Evolutionary conservation across 805 yeast genomes (phyloP).

Genomic region (Metschnikowia henanensis): DNA sequence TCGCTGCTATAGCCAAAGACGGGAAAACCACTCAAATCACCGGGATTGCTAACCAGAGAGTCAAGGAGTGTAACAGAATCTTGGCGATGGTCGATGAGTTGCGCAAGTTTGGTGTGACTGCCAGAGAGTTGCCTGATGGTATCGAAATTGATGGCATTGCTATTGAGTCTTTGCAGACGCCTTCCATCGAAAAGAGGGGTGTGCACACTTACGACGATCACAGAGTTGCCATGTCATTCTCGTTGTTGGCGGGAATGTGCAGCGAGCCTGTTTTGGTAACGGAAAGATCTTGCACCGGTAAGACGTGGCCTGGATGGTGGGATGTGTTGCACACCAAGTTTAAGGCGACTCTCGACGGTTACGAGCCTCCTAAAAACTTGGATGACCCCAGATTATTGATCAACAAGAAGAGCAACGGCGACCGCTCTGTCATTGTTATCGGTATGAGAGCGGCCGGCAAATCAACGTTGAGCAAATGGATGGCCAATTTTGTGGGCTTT

Average conservation of each 20-base stretch:
- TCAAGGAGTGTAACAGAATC: slow-evolving; percentile 95
- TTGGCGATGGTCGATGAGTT: slow-evolving; percentile 90
- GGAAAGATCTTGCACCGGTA: slow-evolving; percentile 91
- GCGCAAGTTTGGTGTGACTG: slow-evolving; percentile 85
- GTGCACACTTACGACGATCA: slow-evolving; percentile 90
- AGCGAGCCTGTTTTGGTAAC: slow-evolving; percentile 65
- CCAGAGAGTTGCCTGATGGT: slow-evolving; percentile 89
- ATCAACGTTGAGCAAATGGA: slow-evolving; percentile 80
- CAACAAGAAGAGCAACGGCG: slow-evolving; percentile 34
- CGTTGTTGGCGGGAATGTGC: slow-evolving; percentile 77
- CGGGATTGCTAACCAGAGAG: slow-evolving; percentile 98
- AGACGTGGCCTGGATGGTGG: slow-evolving; percentile 99
- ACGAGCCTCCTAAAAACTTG: slow-evolving; percentile 41
- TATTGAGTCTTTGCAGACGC: slow-evolving; percentile 50
- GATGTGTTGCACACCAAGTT: slow-evolving; percentile 76
- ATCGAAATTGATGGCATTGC: slow-evolving; percentile 78
- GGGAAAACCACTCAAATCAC: slow-evolving; percentile 67
- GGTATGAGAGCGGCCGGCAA: slow-evolving; percentile 99
- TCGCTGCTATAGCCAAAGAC: slow-evolving; percentile 82
- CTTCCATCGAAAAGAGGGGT: slow-evolving; percentile 53
- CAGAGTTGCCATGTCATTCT: slow-evolving; percentile 97
- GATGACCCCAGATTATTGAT: slow-evolving; percentile 19
- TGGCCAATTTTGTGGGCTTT: slow-evolving; percentile 68
- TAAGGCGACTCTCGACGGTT: slow-evolving; percentile 68
- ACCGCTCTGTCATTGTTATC: slow-evolving; percentile 69